Base-by-base conservation (phyloP, 2,329 filamentous ascomycete genomes). In the Huntiella bhutanensis region DNA sequence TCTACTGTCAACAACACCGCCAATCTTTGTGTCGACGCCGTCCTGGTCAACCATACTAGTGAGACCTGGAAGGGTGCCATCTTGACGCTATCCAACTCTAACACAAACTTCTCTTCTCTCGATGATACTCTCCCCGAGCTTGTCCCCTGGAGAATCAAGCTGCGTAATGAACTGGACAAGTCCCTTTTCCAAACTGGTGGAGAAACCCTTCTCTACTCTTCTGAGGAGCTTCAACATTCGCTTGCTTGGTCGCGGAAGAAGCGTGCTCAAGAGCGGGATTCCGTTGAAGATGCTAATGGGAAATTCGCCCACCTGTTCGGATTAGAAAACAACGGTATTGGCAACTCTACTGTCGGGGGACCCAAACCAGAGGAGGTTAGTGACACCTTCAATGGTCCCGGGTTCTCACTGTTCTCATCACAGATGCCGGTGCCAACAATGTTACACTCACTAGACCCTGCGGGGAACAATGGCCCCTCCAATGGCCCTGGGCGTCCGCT, bases 61-160 rank as follows among this genome's bases (percentile, higher is more conserved):
- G 77, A 81, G 59, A 72, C 68, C 0, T 81, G 77, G 77, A 63
- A 62, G 28, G 68, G 72, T 57, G 70, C 72, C 56, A 71, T 69
- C 51, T 59, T 81, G 34, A 68, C 67, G 0, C 66, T 81, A 4
- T 80, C 76, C 2, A 80, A 74, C 0, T 78, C 74, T 0, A 72
- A 79, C 53, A 70, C 75, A 3, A 66, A 66, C 4, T 75, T 73
- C 45, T 65, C 69, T 1, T 68, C 69, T 1, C 60, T 78, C 2
- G 64, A 69, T 17, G 70, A 78, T 49, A 58, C 59, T 10, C 68
- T 75, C 1, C 76, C 76, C 0, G 59, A 57, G 3, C 64, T 80
- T 33, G 55, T 62, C 1, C 64, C 71, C 0, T 80, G 76, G 76
- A 66, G 62, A 43, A 62, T 80, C 52, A 67, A 66, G 48, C 58